Base-by-base conservation (phyloP, 2,329 filamentous ascomycete genomes). In the Madurella fahalii region DNA sequence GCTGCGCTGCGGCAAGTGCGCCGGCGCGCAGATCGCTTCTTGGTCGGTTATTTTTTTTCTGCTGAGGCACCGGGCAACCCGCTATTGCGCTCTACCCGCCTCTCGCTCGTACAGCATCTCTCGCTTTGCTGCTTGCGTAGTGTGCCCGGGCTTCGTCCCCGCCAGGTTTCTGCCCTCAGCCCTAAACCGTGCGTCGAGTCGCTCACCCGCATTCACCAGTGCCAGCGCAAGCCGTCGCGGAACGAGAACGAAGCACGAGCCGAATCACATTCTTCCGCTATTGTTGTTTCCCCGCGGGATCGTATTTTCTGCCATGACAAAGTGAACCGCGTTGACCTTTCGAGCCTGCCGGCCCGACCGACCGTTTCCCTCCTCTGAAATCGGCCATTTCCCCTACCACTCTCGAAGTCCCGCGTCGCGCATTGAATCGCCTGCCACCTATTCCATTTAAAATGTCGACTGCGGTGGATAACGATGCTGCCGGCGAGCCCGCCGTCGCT, bases 401-500 rank as follows among this genome's bases (percentile, higher is more conserved):
- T n/a, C n/a, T 16, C 30, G 4, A 45, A 16, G 47, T 39, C 34
- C 45, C 32, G 48, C 40, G 4, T 32, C 15, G 25, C 40, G 8
- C 37, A 17, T 16, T 16, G 7, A 32, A 40, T 40, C 9, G 34
- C 39, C 15, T 2, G 5, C 2, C 16, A 13, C 31, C 16, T 17
- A 5, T 5, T 5, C 15, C 41, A 16, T 17, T 40, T 47, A 59
- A 45, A 11, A 70, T 70, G 68, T 62, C 68, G 9, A 61, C 58
- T 39, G 54, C 53, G 15, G 34, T 67, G 20, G 64, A 65, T 9
- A 49, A 50, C 53, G 50, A 58, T 17, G 40, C 48, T 9, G 50
- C 51, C 15, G 49, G 55, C 40, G 59, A 56, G 5, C 53, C 52
- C 15, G 51, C 50, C 11, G 47, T 50, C 20, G 56, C 50, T 1